These are phyloP conservation scores for Calonectria pauciramosa DNA, from an alignment of 2,329 filamentous ascomycete genomes.

Conservation along the genomic window DNA sequence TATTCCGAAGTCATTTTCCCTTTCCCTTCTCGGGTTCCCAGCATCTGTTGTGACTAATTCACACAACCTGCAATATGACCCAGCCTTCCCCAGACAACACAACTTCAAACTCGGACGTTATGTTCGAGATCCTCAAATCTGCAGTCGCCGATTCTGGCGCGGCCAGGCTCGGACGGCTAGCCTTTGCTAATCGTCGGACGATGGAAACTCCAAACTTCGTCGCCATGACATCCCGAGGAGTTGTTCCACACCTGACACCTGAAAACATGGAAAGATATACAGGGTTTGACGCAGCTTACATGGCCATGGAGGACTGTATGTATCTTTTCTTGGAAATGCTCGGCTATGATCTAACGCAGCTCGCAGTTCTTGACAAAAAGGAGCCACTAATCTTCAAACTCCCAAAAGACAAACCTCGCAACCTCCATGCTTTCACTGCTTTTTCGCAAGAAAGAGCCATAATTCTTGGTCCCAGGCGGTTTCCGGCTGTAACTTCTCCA, in stretches of 20 bases:
- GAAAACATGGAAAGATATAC: constrained; percentile 81
- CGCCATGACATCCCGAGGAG: constrained; percentile 84
- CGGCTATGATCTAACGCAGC: constrained; percentile 13
- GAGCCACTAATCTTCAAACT: constrained; percentile 64
- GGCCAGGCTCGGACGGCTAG: constrained; percentile 77
- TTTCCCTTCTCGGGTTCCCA: background rate
- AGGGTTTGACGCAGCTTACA: constrained; percentile 77
- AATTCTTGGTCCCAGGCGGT: constrained; percentile 82
- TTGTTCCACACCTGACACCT: constrained; percentile 88
- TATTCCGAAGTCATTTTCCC: background rate
- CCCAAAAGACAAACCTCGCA: constrained; percentile 59
- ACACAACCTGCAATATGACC: constrained; percentile 48
- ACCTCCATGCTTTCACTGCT: constrained; percentile 83
- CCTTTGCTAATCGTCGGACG: constrained; percentile 71
- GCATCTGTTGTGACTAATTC: background rate
- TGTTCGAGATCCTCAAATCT: constrained; percentile 64
- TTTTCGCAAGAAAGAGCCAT: constrained; percentile 76
- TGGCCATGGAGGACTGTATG: constrained; percentile 94
- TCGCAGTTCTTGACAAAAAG: constrained; percentile 68
- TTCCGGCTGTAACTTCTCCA: constrained; percentile 80
- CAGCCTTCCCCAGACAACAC: constrained; percentile 36
- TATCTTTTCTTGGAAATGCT: constrained; percentile 19
- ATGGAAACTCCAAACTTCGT: constrained; percentile 89
- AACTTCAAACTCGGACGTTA: constrained; percentile 36
- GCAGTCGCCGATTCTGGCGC: constrained; percentile 55